Conservation (phyloP, 2,329 filamentous ascomycete species). For the Xylariales sp. region DNA sequence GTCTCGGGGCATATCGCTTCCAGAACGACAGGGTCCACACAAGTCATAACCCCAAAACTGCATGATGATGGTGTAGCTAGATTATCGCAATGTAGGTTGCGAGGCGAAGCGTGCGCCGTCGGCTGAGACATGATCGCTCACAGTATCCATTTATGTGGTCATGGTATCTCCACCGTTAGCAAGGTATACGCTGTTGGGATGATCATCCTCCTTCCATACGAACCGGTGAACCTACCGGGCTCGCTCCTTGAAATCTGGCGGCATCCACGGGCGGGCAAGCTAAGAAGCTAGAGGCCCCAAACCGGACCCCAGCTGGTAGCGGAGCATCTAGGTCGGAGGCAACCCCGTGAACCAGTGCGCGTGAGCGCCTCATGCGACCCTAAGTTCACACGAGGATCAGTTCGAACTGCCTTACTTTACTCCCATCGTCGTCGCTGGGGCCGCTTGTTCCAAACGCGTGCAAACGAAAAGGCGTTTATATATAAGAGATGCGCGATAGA, state of each 20-base stretch:
- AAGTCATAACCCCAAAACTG: neutral
- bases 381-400: conserved; percentile 17
- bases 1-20: neutral
- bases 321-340: neutral
- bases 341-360: conserved; percentile 23
- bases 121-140: conserved; percentile 21
- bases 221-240: conserved; percentile 5
- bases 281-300: neutral
- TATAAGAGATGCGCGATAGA: conserved; percentile 1
- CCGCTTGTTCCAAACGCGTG: neutral
- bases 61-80: neutral
- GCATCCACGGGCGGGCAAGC: neutral
- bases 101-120: neutral
- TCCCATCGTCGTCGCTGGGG: conserved; percentile 2
- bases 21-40: neutral
- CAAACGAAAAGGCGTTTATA: conserved; percentile 1
- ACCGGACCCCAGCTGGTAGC: neutral
- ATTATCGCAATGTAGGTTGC: neutral
- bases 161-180: neutral
- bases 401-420: neutral
- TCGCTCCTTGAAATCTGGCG: neutral
- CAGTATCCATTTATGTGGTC: conserved; percentile 15
- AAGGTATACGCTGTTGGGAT: no score
- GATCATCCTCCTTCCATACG: neutral
- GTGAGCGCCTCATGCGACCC: conserved; percentile 33